These are phyloP conservation scores for Annulohypoxylon maeteangense DNA, from an alignment of 495 filamentous ascomycete genomes.

Conservation along the genomic window DNA sequence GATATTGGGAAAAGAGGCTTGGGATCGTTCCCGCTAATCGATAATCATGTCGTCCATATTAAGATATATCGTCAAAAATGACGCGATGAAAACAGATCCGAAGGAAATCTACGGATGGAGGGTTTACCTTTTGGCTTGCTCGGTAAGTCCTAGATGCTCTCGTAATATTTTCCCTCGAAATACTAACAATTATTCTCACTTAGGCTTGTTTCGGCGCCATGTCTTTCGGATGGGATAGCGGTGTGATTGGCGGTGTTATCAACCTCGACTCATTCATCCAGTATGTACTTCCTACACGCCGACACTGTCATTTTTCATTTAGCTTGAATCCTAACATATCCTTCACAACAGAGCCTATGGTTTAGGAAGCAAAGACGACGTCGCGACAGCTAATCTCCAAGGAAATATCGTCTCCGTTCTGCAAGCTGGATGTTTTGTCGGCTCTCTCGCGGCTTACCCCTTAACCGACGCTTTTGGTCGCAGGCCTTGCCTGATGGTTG, in stretches of 20 bases:
- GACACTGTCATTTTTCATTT: constrained; percentile 36
- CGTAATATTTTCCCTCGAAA: background rate
- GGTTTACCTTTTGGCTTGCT: constrained; percentile 73
- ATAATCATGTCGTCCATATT: constrained; percentile 56
- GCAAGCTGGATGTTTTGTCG: constrained; percentile 72
- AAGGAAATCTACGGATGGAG: constrained; percentile 84
- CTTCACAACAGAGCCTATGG: constrained; percentile 53
- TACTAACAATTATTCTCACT: constrained; percentile 23
- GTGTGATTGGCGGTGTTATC: constrained; percentile 74
- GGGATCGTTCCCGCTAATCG: constrained; percentile 29
- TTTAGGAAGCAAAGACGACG: constrained; percentile 42
- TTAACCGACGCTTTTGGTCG: constrained; percentile 68
- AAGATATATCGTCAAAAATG: constrained; percentile 77
- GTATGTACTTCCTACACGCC: constrained; percentile 26
- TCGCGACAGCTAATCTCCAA: constrained; percentile 50
- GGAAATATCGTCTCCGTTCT: constrained; percentile 72
- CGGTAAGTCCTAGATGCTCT: constrained; percentile 55
- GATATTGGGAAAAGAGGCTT: constrained; percentile 10
- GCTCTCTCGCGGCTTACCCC: constrained; percentile 64
- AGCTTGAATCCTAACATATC: constrained; percentile 43
- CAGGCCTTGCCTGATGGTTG: constrained; percentile 54
- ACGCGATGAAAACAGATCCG: constrained; percentile 78
- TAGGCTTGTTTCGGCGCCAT: constrained; percentile 81
- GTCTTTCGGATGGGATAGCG: constrained; percentile 74
- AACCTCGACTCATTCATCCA: constrained; percentile 55